Evolutionary conservation across 192 early-diverging fungal species (phyloP), one percentile per base, ranked within the genome.

Genomic region (Entophlyctis luteolus): DNA sequence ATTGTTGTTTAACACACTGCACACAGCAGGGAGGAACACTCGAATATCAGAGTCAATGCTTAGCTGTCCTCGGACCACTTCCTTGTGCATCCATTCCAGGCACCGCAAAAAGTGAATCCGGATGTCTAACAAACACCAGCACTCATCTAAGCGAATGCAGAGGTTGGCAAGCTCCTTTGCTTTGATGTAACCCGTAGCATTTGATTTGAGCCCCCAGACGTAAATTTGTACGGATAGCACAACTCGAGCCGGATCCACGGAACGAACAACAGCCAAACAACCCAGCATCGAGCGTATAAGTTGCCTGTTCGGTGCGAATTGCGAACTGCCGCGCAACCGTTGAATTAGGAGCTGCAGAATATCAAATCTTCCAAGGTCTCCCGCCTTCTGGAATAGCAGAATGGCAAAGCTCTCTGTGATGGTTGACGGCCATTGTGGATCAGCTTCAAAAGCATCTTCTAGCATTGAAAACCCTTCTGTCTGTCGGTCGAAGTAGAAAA

Each of bases 51-150:
- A 32, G 34, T 70, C 62, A 48, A 50, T 62, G n/a, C n/a, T n/a
- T n/a, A n/a, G n/a, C 28, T 35, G 57, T 28, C 45, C 54, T 34
- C 42, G 36, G 45, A 33, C 39, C n/a, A 63, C 35, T 53, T 62
- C 68, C 14, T 34, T 31, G 35, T 62, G 58, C 53, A 70, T 59
- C 56, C 59, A 70, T 53, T 70, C 68, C 18, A 70, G 52, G 38
- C 68, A 62, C 47, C 68, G 14, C 32, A 70, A 29, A 2, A 70
- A 22, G 54, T 70, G 68, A 20, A 70, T 37, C n/a, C 58, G 58
- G 4, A 70, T 42, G 3, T 70, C 68, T 8, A 53, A 42, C 4
- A 70, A 49, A 36, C 57, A 70, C 68, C 68, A 70, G 49, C 68
- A 70, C 28, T 70, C 68, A 28, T 70, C 68, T 3, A 59, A 23